These are phyloP conservation scores for Batkoa obscura DNA, from an alignment of 371 early-diverging fungal species.

Conservation along the genomic window DNA sequence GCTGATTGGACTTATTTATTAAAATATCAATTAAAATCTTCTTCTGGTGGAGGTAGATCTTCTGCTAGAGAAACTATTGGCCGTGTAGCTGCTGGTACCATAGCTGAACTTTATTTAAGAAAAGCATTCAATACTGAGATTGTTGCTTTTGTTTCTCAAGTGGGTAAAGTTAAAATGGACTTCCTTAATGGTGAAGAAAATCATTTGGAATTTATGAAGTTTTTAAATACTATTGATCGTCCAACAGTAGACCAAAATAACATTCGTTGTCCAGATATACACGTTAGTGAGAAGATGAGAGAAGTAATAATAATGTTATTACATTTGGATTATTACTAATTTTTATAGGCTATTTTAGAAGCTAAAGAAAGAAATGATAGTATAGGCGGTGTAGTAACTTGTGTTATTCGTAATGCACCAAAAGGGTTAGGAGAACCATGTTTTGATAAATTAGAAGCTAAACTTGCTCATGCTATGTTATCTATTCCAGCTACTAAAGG, in stretches of 20 bases:
- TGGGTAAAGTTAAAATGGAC: constrained; percentile 68
- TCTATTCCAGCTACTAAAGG: constrained; percentile 96
- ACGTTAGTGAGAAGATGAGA: constrained; percentile 35
- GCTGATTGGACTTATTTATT: constrained; percentile 92
- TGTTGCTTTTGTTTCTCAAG: constrained; percentile 83
- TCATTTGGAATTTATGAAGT: constrained; percentile 33
- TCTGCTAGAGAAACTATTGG: constrained; percentile 94
- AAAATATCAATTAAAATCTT: constrained; percentile 91
- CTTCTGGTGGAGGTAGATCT: constrained; percentile 84
- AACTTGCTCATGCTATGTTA: constrained; percentile 95
- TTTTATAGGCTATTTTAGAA: constrained; percentile 34
- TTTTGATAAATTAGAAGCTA: constrained; percentile 94
- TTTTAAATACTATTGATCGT: constrained; percentile 48
- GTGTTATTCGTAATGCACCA: constrained; percentile 87
- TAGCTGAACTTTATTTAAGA: constrained; percentile 85
- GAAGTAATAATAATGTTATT: constrained; percentile 20
- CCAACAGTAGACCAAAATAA: constrained; percentile 45
- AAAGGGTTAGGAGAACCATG: constrained; percentile 93
- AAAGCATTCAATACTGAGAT: constrained; percentile 69
- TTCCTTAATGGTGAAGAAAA: constrained; percentile 27
- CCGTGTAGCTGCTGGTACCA: constrained; percentile 90
- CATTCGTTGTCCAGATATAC: constrained; percentile 56
- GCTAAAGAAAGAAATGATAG: constrained; percentile 72
- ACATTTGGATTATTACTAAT: neutral
- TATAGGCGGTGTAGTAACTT: constrained; percentile 91